Base-by-base conservation (phyloP, 768 basidiomycete genomes). In the Amanita phalloides region DNA sequence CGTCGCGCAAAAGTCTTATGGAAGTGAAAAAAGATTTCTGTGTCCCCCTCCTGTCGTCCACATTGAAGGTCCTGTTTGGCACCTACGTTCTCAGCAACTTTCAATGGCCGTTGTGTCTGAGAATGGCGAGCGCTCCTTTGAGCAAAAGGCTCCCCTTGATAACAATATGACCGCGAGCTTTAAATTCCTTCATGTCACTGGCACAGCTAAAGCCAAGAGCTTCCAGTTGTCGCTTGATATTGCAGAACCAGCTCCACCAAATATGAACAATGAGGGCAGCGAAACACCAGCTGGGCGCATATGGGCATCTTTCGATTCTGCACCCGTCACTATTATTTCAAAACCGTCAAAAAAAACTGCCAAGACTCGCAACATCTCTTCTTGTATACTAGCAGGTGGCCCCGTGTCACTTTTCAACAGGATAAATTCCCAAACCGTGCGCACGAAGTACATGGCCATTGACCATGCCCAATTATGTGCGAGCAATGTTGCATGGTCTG, bases 341-440 rank as follows among this genome's bases (percentile, higher is more conserved):
- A 96, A 96, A 66, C 93, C 93, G 32, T 93, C 91, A 54, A 94
- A 94, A 78, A 94, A 93, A 75, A 95, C 91, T 8, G 90, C 90
- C 53, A 95, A 94, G 72, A 92, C 92, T 60, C 85, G 92, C 70
- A 85, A 89, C 71, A 86, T 87, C 62, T 86, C 84, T 41, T 90
- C 84, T 20, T 94, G 91, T 71, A 91, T 96, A 65, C 77, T 91
- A 50, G 86, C 85, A 26, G 86, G 88, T 45, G 87, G 90, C 20
- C 86, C 90, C 33, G 89, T 97, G 47, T 90, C 90, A 49, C 78
- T 97, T 44, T 95, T 93, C 77, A 92, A 93, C 66, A 86, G 93
- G 61, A 91, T 97, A 76, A 93, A 95, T 68, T 90, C 89, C 11
- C 93, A 97, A 69, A 92, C 93, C 36, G 92, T 95, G 54, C 85